phyloP scores from a whole-genome alignment of 805 yeast genomes.

The Saturnispora serradocipensis region DNA sequence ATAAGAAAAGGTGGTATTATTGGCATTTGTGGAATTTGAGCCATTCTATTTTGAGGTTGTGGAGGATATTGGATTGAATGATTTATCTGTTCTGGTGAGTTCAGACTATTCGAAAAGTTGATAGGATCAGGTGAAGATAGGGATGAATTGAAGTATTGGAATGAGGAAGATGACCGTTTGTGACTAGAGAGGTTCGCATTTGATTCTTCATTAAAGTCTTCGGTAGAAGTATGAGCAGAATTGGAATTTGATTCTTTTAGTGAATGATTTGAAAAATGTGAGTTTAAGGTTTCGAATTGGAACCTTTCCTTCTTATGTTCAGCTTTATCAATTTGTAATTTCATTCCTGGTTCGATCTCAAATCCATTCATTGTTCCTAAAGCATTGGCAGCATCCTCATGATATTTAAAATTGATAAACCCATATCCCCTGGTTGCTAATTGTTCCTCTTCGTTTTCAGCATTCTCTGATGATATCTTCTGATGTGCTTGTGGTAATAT shows the following conservation, averaged over 20 bases:
- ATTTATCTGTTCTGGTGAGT: not conserved
- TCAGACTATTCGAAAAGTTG: not conserved
- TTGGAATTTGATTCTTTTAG: not conserved
- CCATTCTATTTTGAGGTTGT: not conserved
- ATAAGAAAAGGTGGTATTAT: constrained; percentile 19
- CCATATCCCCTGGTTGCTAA: constrained; percentile 34
- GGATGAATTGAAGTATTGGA: not conserved
- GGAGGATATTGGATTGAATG: not conserved
- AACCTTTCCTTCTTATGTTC: constrained; percentile 29
- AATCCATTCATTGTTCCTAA: constrained; percentile 32
- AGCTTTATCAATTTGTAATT: constrained; percentile 35
- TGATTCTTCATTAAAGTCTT: not conserved
- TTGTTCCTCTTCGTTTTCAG: not conserved
- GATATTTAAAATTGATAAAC: constrained; percentile 41
- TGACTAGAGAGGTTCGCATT: not conserved
- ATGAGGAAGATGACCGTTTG: not conserved
- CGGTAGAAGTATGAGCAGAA: not conserved
- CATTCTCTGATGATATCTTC: constrained; percentile 9
- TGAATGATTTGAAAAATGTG: constrained; percentile 7
- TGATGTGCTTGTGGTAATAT: constrained; percentile 38
- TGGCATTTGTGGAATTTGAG: not conserved
- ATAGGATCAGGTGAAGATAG: not conserved
- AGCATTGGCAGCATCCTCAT: constrained; percentile 40
- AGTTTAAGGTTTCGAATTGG: constrained; percentile 19
- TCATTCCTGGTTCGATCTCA: constrained; percentile 26